Evolutionary conservation across 768 basidiomycete genomes (phyloP).

Genomic region (Cubamyces lactineus): DNA sequence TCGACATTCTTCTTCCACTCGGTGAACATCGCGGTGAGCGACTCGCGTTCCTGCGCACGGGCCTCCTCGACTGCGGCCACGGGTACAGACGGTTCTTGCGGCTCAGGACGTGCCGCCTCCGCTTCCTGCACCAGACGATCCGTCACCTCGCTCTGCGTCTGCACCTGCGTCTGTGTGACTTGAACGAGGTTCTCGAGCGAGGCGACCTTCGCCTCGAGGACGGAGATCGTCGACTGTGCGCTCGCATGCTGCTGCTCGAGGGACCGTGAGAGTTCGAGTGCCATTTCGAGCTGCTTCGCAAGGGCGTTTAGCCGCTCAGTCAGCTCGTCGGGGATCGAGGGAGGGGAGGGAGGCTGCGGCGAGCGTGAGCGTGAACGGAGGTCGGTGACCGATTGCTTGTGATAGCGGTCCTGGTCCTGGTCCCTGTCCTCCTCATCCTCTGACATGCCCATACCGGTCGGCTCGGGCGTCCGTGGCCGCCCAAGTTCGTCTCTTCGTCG

Average conservation of each 20-base stretch:
- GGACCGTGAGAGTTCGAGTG: constrained; percentile 69
- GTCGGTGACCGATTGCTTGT: constrained; percentile 9
- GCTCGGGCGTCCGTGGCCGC: constrained; percentile 82
- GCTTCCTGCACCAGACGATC: constrained; percentile 29
- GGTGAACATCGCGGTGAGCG: constrained; percentile 55
- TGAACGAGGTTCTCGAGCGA: constrained; percentile 71
- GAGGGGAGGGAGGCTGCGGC: constrained; percentile 25
- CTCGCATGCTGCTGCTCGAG: constrained; percentile 79
- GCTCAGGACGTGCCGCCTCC: constrained; percentile 39
- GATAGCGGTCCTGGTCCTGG: constrained; percentile 15
- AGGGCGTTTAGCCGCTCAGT: constrained; percentile 63
- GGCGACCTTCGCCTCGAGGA: constrained; percentile 68
- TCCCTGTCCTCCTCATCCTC: constrained; percentile 50
- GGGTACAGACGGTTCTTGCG: constrained; percentile 21
- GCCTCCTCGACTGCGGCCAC: constrained; percentile 34
- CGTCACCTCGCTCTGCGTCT: constrained; percentile 40
- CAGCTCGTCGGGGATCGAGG: constrained; percentile 55
- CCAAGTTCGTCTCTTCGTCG: constrained; percentile 56
- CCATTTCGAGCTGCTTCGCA: constrained; percentile 73
- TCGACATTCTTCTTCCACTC: constrained; percentile 83
- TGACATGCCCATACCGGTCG: constrained; percentile 58
- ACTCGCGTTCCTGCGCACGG: constrained; percentile 47
- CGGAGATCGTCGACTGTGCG: constrained; percentile 74
- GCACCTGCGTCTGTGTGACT: constrained; percentile 45
- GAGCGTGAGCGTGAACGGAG: constrained; percentile 30